phyloP scores from a whole-genome alignment of 148 eudicot species.

The Camellia lanceoleosa region DNA sequence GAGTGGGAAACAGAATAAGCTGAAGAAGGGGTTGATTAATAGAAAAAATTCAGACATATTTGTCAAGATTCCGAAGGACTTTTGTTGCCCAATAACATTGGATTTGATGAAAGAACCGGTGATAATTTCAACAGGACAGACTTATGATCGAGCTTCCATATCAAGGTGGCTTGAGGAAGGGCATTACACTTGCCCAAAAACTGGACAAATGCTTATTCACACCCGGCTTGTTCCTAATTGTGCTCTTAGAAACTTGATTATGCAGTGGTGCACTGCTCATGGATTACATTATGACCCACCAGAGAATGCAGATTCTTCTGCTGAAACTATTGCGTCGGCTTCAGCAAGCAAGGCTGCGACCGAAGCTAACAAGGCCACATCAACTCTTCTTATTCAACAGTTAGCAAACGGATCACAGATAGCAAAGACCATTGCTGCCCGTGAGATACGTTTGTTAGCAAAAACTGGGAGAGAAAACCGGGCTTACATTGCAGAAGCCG shows the following conservation, averaged over 20 bases:
- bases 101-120: constrained; percentile 92
- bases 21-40: constrained; percentile 43
- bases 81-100: constrained; percentile 75
- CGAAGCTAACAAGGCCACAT: constrained; percentile 76
- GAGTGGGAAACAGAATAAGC: constrained; percentile 30
- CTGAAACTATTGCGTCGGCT: constrained; percentile 34
- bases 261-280: constrained; percentile 72
- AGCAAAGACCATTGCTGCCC: constrained; percentile 70
- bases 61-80: constrained; percentile 66
- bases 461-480: constrained; percentile 83
- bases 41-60: constrained; percentile 59
- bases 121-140: constrained; percentile 78
- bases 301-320: constrained; percentile 44
- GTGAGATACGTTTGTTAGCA: constrained; percentile 73
- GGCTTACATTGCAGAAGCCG: constrained; percentile 82
- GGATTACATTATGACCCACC: constrained; percentile 39
- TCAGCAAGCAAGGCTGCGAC: constrained; percentile 59
- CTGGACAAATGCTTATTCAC: constrained; percentile 73
- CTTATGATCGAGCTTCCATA: constrained; percentile 73
- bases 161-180: constrained; percentile 90
- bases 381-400: constrained; percentile 56
- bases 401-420: constrained; percentile 58
- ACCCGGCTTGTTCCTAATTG: constrained; percentile 58
- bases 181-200: constrained; percentile 80
- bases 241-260: constrained; percentile 66